These are phyloP conservation scores for Fusarium buxicola DNA, from an alignment of 2,329 filamentous ascomycete species.

Conservation along the genomic window DNA sequence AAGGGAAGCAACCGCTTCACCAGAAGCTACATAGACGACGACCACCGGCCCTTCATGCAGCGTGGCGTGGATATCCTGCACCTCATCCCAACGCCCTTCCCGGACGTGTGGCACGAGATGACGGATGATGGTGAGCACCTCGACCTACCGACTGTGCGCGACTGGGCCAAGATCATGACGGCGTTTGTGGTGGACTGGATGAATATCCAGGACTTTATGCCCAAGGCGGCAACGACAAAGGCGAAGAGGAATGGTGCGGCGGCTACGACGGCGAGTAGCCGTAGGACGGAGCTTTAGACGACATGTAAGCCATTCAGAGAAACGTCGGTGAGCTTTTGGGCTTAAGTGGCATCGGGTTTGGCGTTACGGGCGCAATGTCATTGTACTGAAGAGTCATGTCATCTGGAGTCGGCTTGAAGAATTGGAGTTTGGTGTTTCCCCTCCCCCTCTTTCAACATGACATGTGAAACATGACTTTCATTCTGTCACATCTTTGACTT, in stretches of 20 bases:
- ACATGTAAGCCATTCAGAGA: slow-evolving; percentile 18
- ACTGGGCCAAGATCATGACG: slow-evolving; percentile 87
- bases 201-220: slow-evolving; percentile 69
- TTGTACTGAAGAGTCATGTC: slow-evolving; percentile 27
- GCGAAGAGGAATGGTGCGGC: slow-evolving; percentile 45
- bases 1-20: slow-evolving; percentile 64
- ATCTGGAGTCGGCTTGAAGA: slow-evolving; percentile 7
- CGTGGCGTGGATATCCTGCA: slow-evolving; percentile 91
- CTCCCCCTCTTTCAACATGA: slow-evolving; percentile 1
- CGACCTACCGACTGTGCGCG: slow-evolving; percentile 81
- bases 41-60: slow-evolving; percentile 90
- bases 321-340: slow-evolving; percentile 35
- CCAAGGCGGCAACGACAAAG: slow-evolving; percentile 42
- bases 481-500: neutral
- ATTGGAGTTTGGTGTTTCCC: slow-evolving; percentile 17
- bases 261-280: slow-evolving; percentile 41
- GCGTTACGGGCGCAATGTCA: slow-evolving; percentile 35
- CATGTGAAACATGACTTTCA: neutral
- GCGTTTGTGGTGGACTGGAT: slow-evolving; percentile 94
- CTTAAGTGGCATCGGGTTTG: slow-evolving; percentile 17
- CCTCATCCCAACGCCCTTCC: slow-evolving; percentile 87
- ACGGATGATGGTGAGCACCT: slow-evolving; percentile 87
- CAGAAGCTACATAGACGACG: slow-evolving; percentile 75
- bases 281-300: slow-evolving; percentile 50
- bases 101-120: slow-evolving; percentile 86